phyloP scores from a whole-genome alignment of 139 green algal species.

The Pleodorina starrii region DNA sequence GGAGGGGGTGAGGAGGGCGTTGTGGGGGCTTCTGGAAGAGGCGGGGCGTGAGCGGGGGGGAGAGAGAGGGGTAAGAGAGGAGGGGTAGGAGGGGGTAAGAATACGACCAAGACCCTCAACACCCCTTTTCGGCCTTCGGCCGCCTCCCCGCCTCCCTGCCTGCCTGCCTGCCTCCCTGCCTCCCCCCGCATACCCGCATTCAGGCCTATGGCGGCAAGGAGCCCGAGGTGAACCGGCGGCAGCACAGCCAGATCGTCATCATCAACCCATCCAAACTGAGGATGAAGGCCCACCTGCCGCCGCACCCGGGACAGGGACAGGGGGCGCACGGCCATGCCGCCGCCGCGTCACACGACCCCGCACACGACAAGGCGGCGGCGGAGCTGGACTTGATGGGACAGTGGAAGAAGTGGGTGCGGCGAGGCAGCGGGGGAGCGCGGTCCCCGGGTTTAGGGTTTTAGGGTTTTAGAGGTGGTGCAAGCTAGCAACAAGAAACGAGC shows the following conservation, averaged over 20 bases:
- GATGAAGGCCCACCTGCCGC: slow-evolving; percentile 6
- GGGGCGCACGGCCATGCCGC: background rate
- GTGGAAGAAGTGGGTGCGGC: slow-evolving; percentile 36
- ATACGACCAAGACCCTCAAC: no score
- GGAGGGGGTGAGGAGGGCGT: background rate
- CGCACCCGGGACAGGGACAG: no score
- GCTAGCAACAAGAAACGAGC: no score
- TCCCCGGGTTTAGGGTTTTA: background rate
- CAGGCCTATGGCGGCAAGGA: slow-evolving; percentile 39
- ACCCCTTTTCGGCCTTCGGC: no score
- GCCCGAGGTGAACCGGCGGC: background rate
- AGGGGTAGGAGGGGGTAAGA: no score
- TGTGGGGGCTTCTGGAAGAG: background rate
- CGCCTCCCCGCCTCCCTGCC: background rate
- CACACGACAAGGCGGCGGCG: background rate
- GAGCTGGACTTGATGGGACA: slow-evolving; percentile 21
- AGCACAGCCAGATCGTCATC: slow-evolving; percentile 62
- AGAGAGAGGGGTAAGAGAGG: no score
- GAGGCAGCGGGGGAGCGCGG: no score
- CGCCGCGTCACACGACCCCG: background rate
- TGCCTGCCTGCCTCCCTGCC: background rate
- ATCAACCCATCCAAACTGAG: slow-evolving; percentile 63
- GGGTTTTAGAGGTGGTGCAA: no score
- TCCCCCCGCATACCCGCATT: background rate
- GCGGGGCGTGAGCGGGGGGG: no score